Conservation (phyloP, 805 yeast species). For the Cyberlindnera meyerae region DNA sequence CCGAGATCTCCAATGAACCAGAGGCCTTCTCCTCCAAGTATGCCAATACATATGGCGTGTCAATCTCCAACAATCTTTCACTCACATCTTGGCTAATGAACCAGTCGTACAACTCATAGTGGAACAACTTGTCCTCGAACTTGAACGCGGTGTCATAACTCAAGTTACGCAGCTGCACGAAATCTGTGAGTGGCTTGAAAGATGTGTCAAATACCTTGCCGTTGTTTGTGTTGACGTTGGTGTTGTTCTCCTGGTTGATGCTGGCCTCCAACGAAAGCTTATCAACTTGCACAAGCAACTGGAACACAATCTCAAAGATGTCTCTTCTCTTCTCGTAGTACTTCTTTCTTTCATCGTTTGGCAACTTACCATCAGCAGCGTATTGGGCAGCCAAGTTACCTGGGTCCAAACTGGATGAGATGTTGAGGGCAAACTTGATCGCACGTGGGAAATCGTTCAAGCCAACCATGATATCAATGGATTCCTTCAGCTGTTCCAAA, state of each 20-base stretch:
- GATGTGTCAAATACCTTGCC: conserved; percentile 9
- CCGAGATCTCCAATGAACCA: conserved; percentile 67
- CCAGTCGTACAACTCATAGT: conserved; percentile 91
- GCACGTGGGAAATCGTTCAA: conserved; percentile 82
- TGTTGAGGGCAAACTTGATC: conserved; percentile 70
- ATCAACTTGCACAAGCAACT: conserved; percentile 68
- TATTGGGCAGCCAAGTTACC: conserved; percentile 55
- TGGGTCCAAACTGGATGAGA: conserved; percentile 65
- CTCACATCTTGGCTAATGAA: conserved; percentile 71
- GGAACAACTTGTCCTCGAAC: conserved; percentile 80
- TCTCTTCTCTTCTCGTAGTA: conserved; percentile 49
- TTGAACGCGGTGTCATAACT: conserved; percentile 72
- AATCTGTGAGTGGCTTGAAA: conserved; percentile 26
- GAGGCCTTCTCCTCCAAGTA: conserved; percentile 67
- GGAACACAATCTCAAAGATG: conserved; percentile 71
- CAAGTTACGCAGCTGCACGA: conserved; percentile 55
- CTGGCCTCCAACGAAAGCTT: conserved; percentile 45
- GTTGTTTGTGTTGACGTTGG: conserved; percentile 8
- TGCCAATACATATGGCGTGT: conserved; percentile 74
- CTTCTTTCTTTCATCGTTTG: conserved; percentile 46
- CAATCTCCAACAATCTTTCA: conserved; percentile 71
- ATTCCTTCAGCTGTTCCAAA: conserved; percentile 75
- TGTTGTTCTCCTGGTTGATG: conserved; percentile 14
- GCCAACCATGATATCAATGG: conserved; percentile 70
- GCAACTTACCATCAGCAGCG: conserved; percentile 45